phyloP scores from a whole-genome alignment of 2,329 filamentous ascomycete genomes.

The Magnaporthiopsis poae region DNA sequence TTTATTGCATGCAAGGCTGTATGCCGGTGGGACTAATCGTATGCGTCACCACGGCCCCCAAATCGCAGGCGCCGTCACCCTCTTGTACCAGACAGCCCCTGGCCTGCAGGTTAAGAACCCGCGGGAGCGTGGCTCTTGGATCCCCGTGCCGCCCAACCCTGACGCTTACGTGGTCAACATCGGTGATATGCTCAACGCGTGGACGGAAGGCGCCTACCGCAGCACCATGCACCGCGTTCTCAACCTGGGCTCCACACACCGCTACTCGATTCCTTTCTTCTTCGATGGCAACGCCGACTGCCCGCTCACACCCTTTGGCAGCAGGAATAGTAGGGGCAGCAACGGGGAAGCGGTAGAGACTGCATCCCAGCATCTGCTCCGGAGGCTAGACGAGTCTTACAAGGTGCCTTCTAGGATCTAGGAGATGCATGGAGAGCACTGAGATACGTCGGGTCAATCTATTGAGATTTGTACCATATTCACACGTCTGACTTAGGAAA shows the following conservation, averaged over 20 bases:
- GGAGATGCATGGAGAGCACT: neutral
- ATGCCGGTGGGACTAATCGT: neutral
- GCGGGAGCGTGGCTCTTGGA: slow-evolving; percentile 30
- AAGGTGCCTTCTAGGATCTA: neutral
- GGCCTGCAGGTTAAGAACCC: slow-evolving; percentile 42
- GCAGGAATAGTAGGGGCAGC: slow-evolving; percentile 12
- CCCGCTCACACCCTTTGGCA: slow-evolving; percentile 23
- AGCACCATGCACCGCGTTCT: slow-evolving; percentile 46
- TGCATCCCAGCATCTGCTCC: slow-evolving; percentile 3
- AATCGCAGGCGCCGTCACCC: slow-evolving; percentile 34
- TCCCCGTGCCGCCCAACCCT: slow-evolving; percentile 30
- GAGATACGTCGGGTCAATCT: neutral
- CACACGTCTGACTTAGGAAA: neutral
- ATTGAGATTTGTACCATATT: neutral
- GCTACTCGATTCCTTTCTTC: slow-evolving; percentile 49
- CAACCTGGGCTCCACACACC: slow-evolving; percentile 37
- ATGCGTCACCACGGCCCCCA: neutral
- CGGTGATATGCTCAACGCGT: slow-evolving; percentile 38
- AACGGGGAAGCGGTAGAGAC: neutral
- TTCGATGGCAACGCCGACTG: slow-evolving; percentile 42
- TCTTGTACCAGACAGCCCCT: slow-evolving; percentile 41
- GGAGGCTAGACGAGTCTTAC: slow-evolving; percentile 7
- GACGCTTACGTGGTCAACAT: slow-evolving; percentile 43
- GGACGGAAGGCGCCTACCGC: slow-evolving; percentile 43
- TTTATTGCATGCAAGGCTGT: neutral